Conservation (phyloP, 23 red algal species). For the Chondrus crispus region DNA sequence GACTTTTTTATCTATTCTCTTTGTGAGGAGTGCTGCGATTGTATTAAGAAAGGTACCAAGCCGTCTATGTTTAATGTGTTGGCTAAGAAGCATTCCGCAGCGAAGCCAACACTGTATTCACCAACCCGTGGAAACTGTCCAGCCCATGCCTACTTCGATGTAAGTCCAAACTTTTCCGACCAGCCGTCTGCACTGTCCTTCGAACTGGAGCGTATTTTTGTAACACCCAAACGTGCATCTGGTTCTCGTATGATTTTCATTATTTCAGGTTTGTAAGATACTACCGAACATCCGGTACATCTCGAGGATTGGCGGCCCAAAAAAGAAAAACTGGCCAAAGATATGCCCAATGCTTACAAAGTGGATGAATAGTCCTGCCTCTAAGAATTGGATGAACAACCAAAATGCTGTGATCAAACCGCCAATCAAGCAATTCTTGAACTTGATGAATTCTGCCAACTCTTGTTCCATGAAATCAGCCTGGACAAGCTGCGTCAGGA, state of each 20-base stretch:
- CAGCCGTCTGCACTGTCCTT: not conserved
- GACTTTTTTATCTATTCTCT: conserved; percentile 55
- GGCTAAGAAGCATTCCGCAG: not conserved
- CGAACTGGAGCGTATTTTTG: not conserved
- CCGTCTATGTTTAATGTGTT: not conserved
- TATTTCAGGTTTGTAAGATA: not conserved
- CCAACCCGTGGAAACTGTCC: conserved; percentile 39
- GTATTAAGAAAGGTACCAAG: conserved; percentile 30
- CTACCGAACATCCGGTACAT: conserved; percentile 48
- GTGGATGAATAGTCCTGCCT: conserved; percentile 13
- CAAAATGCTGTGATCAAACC: conserved; percentile 19
- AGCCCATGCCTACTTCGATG: conserved; percentile 36
- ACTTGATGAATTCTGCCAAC: conserved; percentile 35
- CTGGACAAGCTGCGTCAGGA: conserved; percentile 34
- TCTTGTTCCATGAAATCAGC: not conserved
- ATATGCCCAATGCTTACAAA: conserved; percentile 21
- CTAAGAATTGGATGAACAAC: conserved; percentile 29
- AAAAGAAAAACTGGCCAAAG: not conserved
- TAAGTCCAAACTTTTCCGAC: not conserved
- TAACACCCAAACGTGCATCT: not conserved
- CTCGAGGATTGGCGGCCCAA: not conserved
- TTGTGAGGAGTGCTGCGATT: conserved; percentile 61
- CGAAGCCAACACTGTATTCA: not conserved
- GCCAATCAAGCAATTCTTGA: conserved; percentile 20
- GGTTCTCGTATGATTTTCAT: not conserved